A percentile compares a stretch with the other conserved stretches of the same genome.
These are phyloP conservation scores for Polyplosphaeria fusca DNA, from an alignment of 495 filamentous ascomycete species.

Conservation along the genomic window DNA sequence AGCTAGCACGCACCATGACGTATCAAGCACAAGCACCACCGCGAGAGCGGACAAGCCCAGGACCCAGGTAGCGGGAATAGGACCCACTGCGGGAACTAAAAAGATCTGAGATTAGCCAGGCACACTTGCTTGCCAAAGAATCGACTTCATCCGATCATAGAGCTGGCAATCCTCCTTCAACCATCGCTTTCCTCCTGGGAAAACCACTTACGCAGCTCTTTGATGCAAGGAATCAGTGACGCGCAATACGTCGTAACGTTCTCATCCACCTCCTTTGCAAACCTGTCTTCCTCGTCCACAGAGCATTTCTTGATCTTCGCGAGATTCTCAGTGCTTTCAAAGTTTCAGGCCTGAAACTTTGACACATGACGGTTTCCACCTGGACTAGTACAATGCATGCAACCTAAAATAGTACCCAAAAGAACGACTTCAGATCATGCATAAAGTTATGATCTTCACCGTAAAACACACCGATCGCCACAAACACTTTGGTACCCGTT, in stretches of 20 bases:
- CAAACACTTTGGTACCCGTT: constrained; percentile 49
- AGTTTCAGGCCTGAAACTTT: constrained; percentile 30
- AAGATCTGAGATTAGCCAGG: background rate
- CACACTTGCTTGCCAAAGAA: constrained; percentile 33
- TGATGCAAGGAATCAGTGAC: constrained; percentile 39
- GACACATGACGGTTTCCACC: constrained; percentile 4
- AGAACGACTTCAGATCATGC: constrained; percentile 31
- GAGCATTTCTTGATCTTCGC: constrained; percentile 34
- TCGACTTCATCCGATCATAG: constrained; percentile 33
- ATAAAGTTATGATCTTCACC: constrained; percentile 30
- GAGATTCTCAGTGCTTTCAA: constrained; percentile 21
- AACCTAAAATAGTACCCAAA: constrained; percentile 30
- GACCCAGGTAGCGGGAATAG: too few species aligned
- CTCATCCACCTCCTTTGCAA: constrained; percentile 34
- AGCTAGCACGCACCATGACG: too few species aligned
- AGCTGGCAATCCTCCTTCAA: constrained; percentile 32
- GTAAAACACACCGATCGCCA: constrained; percentile 41
- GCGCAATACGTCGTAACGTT: constrained; percentile 40
- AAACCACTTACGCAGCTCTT: constrained; percentile 41
- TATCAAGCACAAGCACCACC: too few species aligned
- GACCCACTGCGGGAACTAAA: too few species aligned
- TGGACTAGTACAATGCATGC: constrained; percentile 26
- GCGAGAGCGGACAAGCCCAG: too few species aligned
- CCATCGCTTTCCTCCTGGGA: constrained; percentile 39
- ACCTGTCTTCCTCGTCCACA: constrained; percentile 40